Evolutionary conservation across 1,284 basidiomycete genomes (phyloP).

Genomic region (Ceratobasidium theobromae): DNA sequence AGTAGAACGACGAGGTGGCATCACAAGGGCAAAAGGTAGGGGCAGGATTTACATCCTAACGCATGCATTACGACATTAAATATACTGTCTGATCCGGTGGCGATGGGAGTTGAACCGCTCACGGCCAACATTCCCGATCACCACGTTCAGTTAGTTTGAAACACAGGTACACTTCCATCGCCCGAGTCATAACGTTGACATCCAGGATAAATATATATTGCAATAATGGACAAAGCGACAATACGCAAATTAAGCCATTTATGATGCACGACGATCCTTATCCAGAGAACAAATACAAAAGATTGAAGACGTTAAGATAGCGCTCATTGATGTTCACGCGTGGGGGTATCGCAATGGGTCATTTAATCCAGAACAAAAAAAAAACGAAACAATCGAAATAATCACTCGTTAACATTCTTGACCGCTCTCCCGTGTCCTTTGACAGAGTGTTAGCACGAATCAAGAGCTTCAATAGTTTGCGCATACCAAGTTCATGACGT

Average conservation of each 20-base stretch:
- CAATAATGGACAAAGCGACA: constrained; percentile 23
- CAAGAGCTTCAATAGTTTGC: background rate
- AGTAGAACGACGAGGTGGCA: constrained; percentile 29
- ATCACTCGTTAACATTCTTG: background rate
- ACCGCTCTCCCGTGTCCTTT: background rate
- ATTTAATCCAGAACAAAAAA: background rate
- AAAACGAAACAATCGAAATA: background rate
- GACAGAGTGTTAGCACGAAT: background rate
- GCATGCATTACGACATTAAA: constrained; percentile 5
- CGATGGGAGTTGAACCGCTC: background rate
- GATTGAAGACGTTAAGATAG: constrained; percentile 15
- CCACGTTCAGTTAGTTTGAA: background rate
- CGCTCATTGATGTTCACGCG: too few relatives aligned
- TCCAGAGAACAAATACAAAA: constrained; percentile 30
- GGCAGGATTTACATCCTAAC: too few relatives aligned
- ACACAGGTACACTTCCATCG: background rate
- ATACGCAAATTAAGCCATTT: constrained; percentile 15
- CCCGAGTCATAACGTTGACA: background rate
- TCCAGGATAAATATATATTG: constrained; percentile 24
- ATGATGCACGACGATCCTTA: constrained; percentile 12
- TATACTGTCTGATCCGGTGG: background rate
- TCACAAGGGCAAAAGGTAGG: background rate
- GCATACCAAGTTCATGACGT: constrained; percentile 18
- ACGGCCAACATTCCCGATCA: constrained; percentile 31
- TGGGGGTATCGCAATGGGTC: constrained; percentile 1